Evolutionary conservation across 2,329 filamentous ascomycete genomes (phyloP).

Genomic region (Penicillium hesseltinei): DNA sequence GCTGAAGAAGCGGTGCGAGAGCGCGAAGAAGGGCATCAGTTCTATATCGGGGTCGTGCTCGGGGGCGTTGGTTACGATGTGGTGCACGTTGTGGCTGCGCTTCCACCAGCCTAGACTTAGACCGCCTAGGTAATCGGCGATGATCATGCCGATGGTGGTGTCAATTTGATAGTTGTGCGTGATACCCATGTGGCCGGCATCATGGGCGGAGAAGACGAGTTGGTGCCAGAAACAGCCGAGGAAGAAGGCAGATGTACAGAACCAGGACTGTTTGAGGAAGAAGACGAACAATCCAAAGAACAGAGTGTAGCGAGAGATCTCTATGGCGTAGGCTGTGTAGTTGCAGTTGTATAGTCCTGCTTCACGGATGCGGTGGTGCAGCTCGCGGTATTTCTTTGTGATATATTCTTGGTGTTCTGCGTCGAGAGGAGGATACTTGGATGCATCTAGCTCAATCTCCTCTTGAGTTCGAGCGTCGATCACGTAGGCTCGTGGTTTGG

Average conservation of each 20-base stretch:
- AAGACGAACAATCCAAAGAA: conserved; percentile 53
- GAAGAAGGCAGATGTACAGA: conserved; percentile 65
- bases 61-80: conserved; percentile 89
- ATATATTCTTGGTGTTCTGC: conserved; percentile 68
- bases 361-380: conserved; percentile 42
- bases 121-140: conserved; percentile 84
- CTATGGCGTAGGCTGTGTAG: conserved; percentile 70
- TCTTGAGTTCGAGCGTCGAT: conserved; percentile 71
- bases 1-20: conserved; percentile 77
- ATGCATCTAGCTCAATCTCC: conserved; percentile 69
- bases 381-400: conserved; percentile 54
- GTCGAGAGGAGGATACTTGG: conserved; percentile 76
- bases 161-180: conserved; percentile 83
- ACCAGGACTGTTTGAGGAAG: conserved; percentile 63
- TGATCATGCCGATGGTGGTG: conserved; percentile 78
- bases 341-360: conserved; percentile 77
- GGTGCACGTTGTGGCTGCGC: conserved; percentile 89
- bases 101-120: conserved; percentile 96
- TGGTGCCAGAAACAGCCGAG: conserved; percentile 89
- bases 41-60: conserved; percentile 95
- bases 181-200: conserved; percentile 94
- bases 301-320: conserved; percentile 64
- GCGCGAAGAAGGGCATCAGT: conserved; percentile 80
- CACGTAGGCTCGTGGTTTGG: conserved; percentile 53
- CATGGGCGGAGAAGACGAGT: conserved; percentile 84